Evolutionary conservation across 495 filamentous ascomycete species (phyloP).

Genomic region (Penicillium malachiteum): DNA sequence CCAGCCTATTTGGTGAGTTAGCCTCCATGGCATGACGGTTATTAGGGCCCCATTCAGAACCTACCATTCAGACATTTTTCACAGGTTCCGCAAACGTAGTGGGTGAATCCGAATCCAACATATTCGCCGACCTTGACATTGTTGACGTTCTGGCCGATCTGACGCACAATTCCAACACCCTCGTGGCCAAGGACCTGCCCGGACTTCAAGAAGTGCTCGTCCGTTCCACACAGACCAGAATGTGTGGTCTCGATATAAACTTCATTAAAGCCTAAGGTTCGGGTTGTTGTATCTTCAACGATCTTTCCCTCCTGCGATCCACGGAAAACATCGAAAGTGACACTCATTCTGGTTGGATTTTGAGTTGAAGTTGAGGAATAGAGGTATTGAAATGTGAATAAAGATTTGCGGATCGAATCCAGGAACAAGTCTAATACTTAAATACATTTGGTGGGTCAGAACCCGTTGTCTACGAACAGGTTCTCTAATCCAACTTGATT

Average conservation of each 20-base stretch:
- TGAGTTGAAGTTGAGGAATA: background rate
- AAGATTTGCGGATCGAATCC: background rate
- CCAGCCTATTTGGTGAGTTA: constrained; percentile 18
- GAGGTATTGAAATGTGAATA: background rate
- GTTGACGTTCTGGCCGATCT: constrained; percentile 49
- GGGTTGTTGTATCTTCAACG: constrained; percentile 28
- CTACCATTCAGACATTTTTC: constrained; percentile 50
- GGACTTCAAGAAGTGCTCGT: constrained; percentile 37
- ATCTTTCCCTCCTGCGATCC: constrained; percentile 33
- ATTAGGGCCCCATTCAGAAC: background rate
- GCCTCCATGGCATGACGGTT: background rate
- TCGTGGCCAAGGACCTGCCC: constrained; percentile 48
- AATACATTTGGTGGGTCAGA: background rate
- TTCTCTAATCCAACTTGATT: background rate
- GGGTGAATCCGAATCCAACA: constrained; percentile 50
- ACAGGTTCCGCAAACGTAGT: constrained; percentile 51
- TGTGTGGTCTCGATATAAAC: constrained; percentile 48
- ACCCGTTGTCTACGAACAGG: background rate
- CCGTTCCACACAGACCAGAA: constrained; percentile 45
- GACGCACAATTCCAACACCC: constrained; percentile 52
- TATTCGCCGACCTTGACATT: constrained; percentile 52
- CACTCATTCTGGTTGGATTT: constrained; percentile 17
- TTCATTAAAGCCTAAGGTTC: constrained; percentile 29
- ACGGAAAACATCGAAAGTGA: constrained; percentile 35
- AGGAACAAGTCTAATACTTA: background rate